Base-by-base conservation (phyloP, 2,329 filamentous ascomycete species). In the Xenosphaeropsis pyriputrescens region DNA sequence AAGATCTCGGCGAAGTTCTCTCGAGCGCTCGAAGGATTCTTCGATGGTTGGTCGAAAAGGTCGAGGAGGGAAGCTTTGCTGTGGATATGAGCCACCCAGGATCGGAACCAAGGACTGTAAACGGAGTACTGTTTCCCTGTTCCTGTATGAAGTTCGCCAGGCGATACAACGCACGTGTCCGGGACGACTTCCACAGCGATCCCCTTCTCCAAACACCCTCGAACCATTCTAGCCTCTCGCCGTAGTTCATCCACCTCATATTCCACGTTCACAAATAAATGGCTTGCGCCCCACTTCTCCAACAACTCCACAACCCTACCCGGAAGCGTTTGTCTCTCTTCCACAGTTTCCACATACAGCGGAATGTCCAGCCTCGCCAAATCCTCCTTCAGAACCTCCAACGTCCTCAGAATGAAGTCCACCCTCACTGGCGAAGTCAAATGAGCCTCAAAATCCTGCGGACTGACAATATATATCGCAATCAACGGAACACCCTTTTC, bases 211-310 rank as follows among this genome's bases (percentile, higher is more conserved):
- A 79, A 58, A 42, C 79, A 72, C 31, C 65, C 56, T 18, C 62
- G 67, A 1, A 84, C 67, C 50, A 93, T 59, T 18, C 63, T 64
- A 1, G 76, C 74, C 49, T 95, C 88, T 5, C 86, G 68, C 32
- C 86, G 67, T 41, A 94, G 59, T 59, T 94, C 88, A 52, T 95
- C 88, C 0, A 93, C 85, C 55, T 94, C 88, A 50, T 93, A 94
- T 54, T 94, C 86, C 40, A 86, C 74, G 52, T 93, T 94, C 35
- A 81, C 76, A 50, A 76, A 93, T 2, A 94, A 46, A 49, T 91
- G 81, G 35, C 67, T 78, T 1, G 74, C 79, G 0, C 72, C 72
- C 85, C 85, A 94, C 43, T 74, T 62, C 19, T 72, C 61, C 54
- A 81, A 72, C 31, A 88, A 60, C 37, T 77, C 68, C 2, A 81